These are phyloP conservation scores for Mycena capillaripes DNA, from an alignment of 768 basidiomycete genomes.

Conservation along the genomic window DNA sequence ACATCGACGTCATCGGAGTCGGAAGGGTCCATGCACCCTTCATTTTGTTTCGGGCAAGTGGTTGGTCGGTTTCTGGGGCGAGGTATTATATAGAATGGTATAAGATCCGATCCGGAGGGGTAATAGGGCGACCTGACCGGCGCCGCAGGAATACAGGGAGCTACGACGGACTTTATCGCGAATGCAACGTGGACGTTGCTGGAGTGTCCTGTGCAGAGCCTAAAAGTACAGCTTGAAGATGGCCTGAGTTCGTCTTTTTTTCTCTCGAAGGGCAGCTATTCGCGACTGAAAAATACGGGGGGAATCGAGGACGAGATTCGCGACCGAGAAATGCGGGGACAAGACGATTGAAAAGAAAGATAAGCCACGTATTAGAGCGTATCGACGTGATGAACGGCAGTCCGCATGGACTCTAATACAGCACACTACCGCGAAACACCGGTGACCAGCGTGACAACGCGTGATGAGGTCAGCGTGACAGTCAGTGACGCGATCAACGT, in stretches of 20 bases:
- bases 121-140: not conserved
- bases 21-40: constrained; percentile 12
- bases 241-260: not conserved
- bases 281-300: not conserved
- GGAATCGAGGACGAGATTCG: no score
- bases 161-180: not conserved
- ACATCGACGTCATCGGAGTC: not conserved
- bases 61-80: not conserved
- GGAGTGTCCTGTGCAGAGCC: not conserved
- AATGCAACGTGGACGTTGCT: not conserved
- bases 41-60: not conserved
- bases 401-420: not conserved
- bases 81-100: not conserved
- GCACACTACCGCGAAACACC: not conserved
- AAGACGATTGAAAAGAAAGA: not conserved
- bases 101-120: constrained; percentile 38
- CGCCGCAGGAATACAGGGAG: not conserved
- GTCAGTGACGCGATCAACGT: no score
- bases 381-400: not conserved
- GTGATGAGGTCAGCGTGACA: not conserved
- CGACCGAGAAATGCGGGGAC: not conserved
- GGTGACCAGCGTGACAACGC: no score
- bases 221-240: not conserved
- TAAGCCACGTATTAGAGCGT: not conserved
- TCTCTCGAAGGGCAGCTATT: no score